A percentile compares a stretch with the other conserved stretches of the same genome.
Conservation (phyloP, 2,329 filamentous ascomycete genomes). For the Orbilia oligospora region DNA sequence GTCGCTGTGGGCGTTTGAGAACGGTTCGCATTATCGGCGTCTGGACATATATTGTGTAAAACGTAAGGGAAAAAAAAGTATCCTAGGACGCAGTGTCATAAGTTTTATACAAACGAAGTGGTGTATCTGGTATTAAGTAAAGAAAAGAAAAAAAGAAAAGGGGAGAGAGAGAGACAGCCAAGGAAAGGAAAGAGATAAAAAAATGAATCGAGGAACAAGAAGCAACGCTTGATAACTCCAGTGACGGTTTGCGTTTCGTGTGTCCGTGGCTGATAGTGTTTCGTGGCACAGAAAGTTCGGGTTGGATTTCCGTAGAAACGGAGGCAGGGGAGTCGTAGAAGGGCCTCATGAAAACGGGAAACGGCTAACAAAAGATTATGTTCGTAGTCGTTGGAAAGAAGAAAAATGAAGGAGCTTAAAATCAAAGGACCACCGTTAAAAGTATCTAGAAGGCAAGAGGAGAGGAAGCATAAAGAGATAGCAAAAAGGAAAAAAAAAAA, state of each 20-base stretch:
- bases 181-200: constrained; percentile 40
- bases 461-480: constrained; percentile 20
- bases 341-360: constrained; percentile 58
- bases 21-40: constrained; percentile 59
- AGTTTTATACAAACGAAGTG: constrained; percentile 61
- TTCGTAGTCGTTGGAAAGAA: constrained; percentile 54
- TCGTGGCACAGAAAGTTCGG: constrained; percentile 60
- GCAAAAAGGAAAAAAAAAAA: no score
- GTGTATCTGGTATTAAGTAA: constrained; percentile 61
- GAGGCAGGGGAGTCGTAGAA: constrained; percentile 38
- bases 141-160: constrained; percentile 38
- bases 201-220: constrained; percentile 43
- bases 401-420: constrained; percentile 49
- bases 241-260: constrained; percentile 61
- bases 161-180: constrained; percentile 23
- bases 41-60: constrained; percentile 56
- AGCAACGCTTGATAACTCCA: constrained; percentile 58
- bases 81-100: constrained; percentile 32
- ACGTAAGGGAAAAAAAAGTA: constrained; percentile 21
- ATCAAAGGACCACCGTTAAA: constrained; percentile 59
- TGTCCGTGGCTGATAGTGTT: constrained; percentile 43
- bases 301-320: constrained; percentile 38
- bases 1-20: constrained; percentile 48
- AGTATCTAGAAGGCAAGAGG: constrained; percentile 47
- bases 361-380: constrained; percentile 41